Base-by-base conservation (phyloP, 2,329 filamentous ascomycete species). In the Diaporthe vexans region DNA sequence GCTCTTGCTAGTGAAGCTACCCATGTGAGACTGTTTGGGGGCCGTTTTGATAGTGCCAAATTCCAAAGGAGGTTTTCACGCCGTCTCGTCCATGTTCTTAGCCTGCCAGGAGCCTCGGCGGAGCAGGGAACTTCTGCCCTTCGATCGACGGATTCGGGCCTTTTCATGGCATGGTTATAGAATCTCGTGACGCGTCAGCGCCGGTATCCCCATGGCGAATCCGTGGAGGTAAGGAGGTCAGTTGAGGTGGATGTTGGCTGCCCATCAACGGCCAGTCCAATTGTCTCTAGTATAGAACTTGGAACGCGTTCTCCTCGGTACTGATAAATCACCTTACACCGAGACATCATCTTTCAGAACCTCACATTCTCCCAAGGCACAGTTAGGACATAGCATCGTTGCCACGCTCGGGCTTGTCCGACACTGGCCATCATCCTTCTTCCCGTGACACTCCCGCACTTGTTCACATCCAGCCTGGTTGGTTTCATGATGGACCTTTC, bases 1-100 rank as follows among this genome's bases (percentile, higher is more conserved):
- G 57, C 33, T 54, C 19, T 19, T 54, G 48, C 57, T 72, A 63
- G 46, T 63, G n/a, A 33, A 56, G 33, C 48, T 56, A 37, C 48
- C 63, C 63, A 68, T 54, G 63, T 68, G 63, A 68, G n/a, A 54
- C 48, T 5, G 46, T 21, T 68, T 68, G 63, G 63, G 63, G 63
- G 63, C 63, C 63, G 48, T 68, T 54, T n/a, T 68, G 63, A 68
- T 54, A 54, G 63, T 54, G 46, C 48, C 46, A 10, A 54, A 54
- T 54, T 54, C 33, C 19, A 40, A 68, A 54, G 15, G 33, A 40
- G 21, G 52, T n/a, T 40, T 40, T 19, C n/a, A 15, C 46, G n/a
- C n/a, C 46, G 21, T 54, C 33, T 51, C 37, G 21, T 51, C 24
- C 2, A 26, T 40, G 17, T 68, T 68, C 33, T 35, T 52, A 51